A percentile compares a stretch with the other conserved stretches of the same genome.
Conservation (phyloP, 257 asterid genomes). For the Nicotiana attenuata region DNA sequence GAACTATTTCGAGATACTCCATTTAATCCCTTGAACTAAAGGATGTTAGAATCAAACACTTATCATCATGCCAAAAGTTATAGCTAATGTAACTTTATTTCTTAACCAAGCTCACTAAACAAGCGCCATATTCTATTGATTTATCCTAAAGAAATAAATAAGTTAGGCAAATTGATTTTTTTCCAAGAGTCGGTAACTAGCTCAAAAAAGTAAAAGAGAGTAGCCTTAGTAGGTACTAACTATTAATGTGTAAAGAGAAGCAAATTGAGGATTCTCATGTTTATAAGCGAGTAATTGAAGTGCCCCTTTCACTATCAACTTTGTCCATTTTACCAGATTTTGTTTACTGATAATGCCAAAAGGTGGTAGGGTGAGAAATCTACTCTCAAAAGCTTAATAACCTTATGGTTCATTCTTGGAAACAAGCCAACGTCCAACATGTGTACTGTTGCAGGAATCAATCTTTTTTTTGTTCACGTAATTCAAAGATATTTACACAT, state of each 20-base stretch:
- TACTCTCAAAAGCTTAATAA: not conserved
- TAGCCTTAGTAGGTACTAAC: too few species aligned
- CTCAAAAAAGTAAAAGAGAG: too few species aligned
- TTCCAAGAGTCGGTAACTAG: not conserved
- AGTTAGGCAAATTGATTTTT: too few species aligned
- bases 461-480: not conserved
- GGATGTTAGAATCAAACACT: too few species aligned
- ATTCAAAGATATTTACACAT: not conserved
- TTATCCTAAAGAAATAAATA: too few species aligned
- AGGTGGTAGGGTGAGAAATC: not conserved
- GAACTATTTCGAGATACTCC: too few species aligned
- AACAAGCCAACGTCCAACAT: not conserved
- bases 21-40: too few species aligned
- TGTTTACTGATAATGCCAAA: not conserved
- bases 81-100: too few species aligned
- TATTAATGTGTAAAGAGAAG: not conserved
- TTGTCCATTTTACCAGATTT: not conserved
- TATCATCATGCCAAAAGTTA: too few species aligned
- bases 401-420: not conserved
- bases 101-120: too few species aligned
- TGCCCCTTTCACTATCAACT: not conserved
- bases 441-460: not conserved
- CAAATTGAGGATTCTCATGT: not conserved
- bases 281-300: not conserved
- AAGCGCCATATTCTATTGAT: too few species aligned